A percentile compares a stretch with the other conserved stretches of the same genome.
Evolutionary conservation across 768 basidiomycete species (phyloP).

Genomic region (Hygrophorus russula): DNA sequence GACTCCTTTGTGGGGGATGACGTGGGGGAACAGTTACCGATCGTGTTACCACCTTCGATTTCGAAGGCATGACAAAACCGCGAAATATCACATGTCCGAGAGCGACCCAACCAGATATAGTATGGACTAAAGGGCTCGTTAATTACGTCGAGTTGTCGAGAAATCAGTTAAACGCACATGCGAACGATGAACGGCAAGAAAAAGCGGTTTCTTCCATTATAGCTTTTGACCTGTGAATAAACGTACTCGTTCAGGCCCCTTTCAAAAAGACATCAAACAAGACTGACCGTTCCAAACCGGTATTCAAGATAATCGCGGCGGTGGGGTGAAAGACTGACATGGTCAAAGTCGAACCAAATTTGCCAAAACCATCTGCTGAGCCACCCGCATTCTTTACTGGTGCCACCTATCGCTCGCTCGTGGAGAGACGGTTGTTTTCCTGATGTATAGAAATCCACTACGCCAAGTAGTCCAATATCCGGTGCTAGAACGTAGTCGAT

Average conservation of each 20-base stretch:
- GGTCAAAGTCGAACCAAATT: constrained; percentile 52
- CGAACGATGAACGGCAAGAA: constrained; percentile 55
- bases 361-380: constrained; percentile 72
- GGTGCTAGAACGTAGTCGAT: constrained; percentile 55
- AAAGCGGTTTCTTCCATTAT: constrained; percentile 64
- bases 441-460: constrained; percentile 68
- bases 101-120: constrained; percentile 69
- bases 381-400: constrained; percentile 51
- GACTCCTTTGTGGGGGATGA: constrained; percentile 21
- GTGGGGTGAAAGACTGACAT: constrained; percentile 41
- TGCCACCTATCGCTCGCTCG: constrained; percentile 52
- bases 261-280: background rate
- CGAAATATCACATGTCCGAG: constrained; percentile 49
- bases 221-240: constrained; percentile 40
- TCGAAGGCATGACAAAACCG: constrained; percentile 49
- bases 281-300: constrained; percentile 59
- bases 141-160: background rate
- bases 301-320: constrained; percentile 69
- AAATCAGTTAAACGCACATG: constrained; percentile 26
- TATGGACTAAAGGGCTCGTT: constrained; percentile 33
- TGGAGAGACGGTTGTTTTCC: constrained; percentile 42
- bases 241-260: background rate
- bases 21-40: constrained; percentile 36
- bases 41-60: constrained; percentile 48
- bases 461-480: constrained; percentile 45